phyloP scores from a whole-genome alignment of 2,329 filamentous ascomycete species.

The Trichoderma atrobrunneum region DNA sequence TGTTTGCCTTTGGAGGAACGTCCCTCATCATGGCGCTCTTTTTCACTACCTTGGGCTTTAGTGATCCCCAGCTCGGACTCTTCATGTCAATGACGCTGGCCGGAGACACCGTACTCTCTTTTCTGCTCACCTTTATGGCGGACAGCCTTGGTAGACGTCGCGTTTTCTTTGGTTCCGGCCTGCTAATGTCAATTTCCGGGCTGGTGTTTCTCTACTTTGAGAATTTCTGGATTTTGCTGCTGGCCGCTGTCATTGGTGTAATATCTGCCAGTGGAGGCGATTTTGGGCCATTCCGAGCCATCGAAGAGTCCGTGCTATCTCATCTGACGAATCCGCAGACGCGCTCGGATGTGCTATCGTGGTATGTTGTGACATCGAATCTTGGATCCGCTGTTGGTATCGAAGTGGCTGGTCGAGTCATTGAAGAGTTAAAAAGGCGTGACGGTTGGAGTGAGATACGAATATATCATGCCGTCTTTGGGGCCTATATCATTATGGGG shows the following conservation, averaged over 20 bases:
- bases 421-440: constrained; percentile 45
- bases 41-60: constrained; percentile 53
- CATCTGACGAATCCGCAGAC: constrained; percentile 55
- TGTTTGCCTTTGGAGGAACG: constrained; percentile 62
- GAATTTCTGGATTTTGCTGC: constrained; percentile 58
- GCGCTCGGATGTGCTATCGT: constrained; percentile 62
- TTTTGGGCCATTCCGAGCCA: constrained; percentile 64
- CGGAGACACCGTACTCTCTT: constrained; percentile 59
- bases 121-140: constrained; percentile 56
- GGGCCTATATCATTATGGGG: constrained; percentile 57
- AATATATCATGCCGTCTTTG: constrained; percentile 58
- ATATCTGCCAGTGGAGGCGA: constrained; percentile 62
- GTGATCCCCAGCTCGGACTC: constrained; percentile 58
- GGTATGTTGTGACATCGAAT: constrained; percentile 60
- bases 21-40: constrained; percentile 62
- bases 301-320: constrained; percentile 63
- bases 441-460: constrained; percentile 49
- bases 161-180: constrained; percentile 51
- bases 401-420: constrained; percentile 49
- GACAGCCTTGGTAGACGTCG: constrained; percentile 56
- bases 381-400: constrained; percentile 54
- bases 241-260: constrained; percentile 58
- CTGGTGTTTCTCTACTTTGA: constrained; percentile 51
- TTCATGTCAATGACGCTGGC: constrained; percentile 64
- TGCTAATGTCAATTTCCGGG: constrained; percentile 57